Evolutionary conservation across 352 stramenopile genomes (phyloP).

Genomic region (Globisporangium iwayamae): DNA sequence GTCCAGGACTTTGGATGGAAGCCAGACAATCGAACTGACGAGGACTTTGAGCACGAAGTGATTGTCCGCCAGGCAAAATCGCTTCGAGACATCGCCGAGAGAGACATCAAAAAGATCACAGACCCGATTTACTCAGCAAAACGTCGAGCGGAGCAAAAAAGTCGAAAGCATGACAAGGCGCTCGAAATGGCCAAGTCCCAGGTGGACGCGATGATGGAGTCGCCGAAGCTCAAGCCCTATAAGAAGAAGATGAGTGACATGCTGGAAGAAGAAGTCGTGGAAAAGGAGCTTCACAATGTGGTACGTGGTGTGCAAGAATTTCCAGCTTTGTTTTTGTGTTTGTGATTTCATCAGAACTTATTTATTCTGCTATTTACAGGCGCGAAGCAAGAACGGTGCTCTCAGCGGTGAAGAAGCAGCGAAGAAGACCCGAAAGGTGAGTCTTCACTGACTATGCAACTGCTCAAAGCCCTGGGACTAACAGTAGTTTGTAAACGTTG

Average conservation of each 20-base stretch:
- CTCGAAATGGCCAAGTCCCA: conserved; percentile 22
- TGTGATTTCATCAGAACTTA: not conserved
- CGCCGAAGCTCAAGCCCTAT: conserved; percentile 39
- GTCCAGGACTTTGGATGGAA: conserved; percentile 47
- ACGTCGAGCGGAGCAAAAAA: conserved; percentile 13
- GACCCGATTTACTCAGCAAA: not conserved
- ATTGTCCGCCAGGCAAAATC: conserved; percentile 36
- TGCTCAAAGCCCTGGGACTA: not conserved
- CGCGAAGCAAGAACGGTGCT: conserved; percentile 22
- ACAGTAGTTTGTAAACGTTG: not conserved
- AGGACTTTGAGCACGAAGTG: conserved; percentile 37
- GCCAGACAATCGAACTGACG: conserved; percentile 20
- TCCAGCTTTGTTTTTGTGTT: not conserved
- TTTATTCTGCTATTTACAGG: conserved; percentile 5
- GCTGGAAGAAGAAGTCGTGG: conserved; percentile 39
- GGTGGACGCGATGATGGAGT: conserved; percentile 31
- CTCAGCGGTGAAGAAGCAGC: conserved; percentile 27
- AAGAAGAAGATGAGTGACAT: conserved; percentile 50
- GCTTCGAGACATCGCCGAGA: conserved; percentile 25
- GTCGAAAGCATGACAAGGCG: conserved; percentile 12
- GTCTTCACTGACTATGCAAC: not conserved
- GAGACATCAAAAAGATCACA: conserved; percentile 23
- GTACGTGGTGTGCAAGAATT: conserved; percentile 9
- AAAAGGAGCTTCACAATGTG: conserved; percentile 25
- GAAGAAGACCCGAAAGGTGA: conserved; percentile 39